Conservation (phyloP, 2,329 filamentous ascomycete genomes). For the Penicillium sp. region DNA sequence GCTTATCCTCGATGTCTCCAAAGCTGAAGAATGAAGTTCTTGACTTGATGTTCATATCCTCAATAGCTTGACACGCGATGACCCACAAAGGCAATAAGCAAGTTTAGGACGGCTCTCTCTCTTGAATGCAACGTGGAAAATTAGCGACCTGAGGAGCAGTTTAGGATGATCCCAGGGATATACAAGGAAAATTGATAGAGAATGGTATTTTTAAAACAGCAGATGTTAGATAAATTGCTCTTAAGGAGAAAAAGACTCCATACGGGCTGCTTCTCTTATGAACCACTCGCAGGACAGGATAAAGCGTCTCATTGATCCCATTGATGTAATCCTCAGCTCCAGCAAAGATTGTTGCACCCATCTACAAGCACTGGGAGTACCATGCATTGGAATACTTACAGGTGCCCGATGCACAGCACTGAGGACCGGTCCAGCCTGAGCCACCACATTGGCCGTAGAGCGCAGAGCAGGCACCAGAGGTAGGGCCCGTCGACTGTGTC, state of each 20-base stretch:
- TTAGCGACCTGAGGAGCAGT: not conserved
- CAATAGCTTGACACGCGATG: not conserved
- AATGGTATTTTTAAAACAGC: not conserved
- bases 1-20: not conserved
- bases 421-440: constrained; percentile 3
- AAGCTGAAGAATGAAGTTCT: not conserved
- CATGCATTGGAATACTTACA: constrained; percentile 4
- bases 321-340: not conserved
- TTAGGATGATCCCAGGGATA: not conserved
- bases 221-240: not conserved
- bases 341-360: not conserved
- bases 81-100: too few species aligned
- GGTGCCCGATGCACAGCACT: constrained; percentile 2
- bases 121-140: too few species aligned
- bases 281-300: not conserved
- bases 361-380: constrained; percentile 6
- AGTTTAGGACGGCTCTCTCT: too few species aligned
- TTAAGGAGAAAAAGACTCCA: not conserved
- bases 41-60: not conserved
- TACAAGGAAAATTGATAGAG: not conserved
- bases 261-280: not conserved
- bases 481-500: not conserved
- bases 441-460: constrained; percentile 5
- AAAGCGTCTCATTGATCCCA: not conserved
- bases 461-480: not conserved